Evolutionary conservation across 2,329 filamentous ascomycete species (phyloP).

Genomic region (Phyllosticta capitalensis): DNA sequence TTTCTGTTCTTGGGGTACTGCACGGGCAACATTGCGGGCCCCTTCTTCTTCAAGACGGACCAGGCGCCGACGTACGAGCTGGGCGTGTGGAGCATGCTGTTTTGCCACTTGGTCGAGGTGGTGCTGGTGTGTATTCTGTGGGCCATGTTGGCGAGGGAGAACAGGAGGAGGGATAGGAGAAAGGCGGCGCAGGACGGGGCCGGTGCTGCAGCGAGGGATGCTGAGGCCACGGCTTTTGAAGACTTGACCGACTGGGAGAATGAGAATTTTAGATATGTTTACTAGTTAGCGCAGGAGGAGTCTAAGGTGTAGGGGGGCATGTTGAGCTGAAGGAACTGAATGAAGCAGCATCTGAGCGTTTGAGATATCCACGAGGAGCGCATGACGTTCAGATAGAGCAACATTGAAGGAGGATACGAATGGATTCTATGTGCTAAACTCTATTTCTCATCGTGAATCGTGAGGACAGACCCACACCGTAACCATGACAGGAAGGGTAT

Average conservation of each 20-base stretch:
- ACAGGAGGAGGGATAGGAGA: constrained; percentile 41
- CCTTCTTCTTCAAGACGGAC: constrained; percentile 52
- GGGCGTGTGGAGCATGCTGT: constrained; percentile 50
- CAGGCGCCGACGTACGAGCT: constrained; percentile 43
- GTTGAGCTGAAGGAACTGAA: not conserved
- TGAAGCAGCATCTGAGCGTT: not conserved
- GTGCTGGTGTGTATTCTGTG: constrained; percentile 38
- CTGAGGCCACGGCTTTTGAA: constrained; percentile 13
- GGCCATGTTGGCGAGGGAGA: constrained; percentile 40
- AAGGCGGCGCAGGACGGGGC: constrained; percentile 33
- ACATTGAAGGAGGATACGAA: not conserved
- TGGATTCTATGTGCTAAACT: not conserved
- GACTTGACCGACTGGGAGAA: constrained; percentile 13
- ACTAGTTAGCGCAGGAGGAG: constrained; percentile 14
- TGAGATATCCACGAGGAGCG: not conserved
- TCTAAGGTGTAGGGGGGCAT: not conserved
- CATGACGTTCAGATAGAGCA: not conserved
- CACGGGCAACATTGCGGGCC: constrained; percentile 51
- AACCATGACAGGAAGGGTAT: not conserved
- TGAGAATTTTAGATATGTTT: constrained; percentile 22
- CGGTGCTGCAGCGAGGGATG: constrained; percentile 35
- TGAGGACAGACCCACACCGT: not conserved
- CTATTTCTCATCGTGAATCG: not conserved
- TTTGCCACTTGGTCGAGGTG: constrained; percentile 44
- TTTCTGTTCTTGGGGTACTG: constrained; percentile 52